Percentiles rank a stretch among this genome's conserved stretches.
phyloP scores from a whole-genome alignment of 164 flowering plant species.

The Saururus chinensis region DNA sequence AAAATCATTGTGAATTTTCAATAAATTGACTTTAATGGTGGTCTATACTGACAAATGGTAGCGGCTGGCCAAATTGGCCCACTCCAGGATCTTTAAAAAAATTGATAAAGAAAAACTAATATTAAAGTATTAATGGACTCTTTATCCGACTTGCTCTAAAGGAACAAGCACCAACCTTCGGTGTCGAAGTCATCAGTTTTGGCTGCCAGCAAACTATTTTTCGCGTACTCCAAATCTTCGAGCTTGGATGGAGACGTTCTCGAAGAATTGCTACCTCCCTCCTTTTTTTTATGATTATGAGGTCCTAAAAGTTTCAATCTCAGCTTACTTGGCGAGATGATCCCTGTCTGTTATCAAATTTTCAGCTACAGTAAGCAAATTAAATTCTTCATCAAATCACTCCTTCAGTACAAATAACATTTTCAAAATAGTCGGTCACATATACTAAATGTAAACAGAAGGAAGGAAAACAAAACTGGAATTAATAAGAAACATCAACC shows the following conservation, averaged over 20 bases:
- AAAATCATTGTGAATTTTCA: no score
- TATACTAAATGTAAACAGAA: not conserved
- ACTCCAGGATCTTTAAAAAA: no score
- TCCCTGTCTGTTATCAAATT: slow-evolving; percentile 48
- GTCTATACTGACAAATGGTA: no score
- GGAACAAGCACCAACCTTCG: slow-evolving; percentile 24
- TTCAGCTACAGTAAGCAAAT: not conserved
- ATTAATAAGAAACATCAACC: not conserved
- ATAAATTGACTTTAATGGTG: no score
- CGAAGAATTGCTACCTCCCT: slow-evolving; percentile 56
- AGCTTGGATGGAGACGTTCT: slow-evolving; percentile 82
- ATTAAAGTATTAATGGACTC: no score
- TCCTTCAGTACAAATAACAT: not conserved
- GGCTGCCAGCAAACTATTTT: slow-evolving; percentile 51
- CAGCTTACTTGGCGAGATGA: slow-evolving; percentile 84
- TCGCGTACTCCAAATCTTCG: slow-evolving; percentile 57
- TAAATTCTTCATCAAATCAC: not conserved
- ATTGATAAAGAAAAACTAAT: no score
- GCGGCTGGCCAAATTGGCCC: no score
- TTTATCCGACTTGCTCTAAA: no score
- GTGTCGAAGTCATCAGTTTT: slow-evolving; percentile 27
- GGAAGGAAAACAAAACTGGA: not conserved
- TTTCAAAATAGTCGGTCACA: not conserved
- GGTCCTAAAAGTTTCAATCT: slow-evolving; percentile 80
- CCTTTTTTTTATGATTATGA: slow-evolving; percentile 46